Evolutionary conservation across 345 rosid genomes (phyloP).

Genomic region (Sisymbrium irio): DNA sequence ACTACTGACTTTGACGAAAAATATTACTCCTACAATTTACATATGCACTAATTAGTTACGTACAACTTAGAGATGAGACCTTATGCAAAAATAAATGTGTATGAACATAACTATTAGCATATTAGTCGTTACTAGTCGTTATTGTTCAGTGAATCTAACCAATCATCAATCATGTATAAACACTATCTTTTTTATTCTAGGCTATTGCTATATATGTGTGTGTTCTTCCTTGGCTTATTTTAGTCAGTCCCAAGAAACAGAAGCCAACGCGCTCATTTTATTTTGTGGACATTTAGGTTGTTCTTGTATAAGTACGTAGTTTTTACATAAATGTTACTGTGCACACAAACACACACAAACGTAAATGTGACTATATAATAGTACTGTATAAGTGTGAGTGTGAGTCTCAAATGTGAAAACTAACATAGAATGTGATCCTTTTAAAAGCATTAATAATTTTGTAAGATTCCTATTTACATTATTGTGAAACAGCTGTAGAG

Average conservation of each 20-base stretch:
- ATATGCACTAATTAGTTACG: not conserved
- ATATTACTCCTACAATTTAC: not conserved
- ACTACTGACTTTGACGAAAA: not conserved
- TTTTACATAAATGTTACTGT: not conserved
- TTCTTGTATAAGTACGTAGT: not conserved
- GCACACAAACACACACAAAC: too few relatives aligned
- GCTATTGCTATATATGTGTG: not conserved
- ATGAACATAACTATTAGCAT: not conserved
- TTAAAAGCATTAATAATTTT: not conserved
- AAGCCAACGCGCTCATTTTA: not conserved
- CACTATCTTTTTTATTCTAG: not conserved
- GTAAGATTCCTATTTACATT: not conserved
- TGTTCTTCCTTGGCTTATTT: not conserved
- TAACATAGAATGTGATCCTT: not conserved
- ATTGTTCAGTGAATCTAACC: constrained; percentile 15
- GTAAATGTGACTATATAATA: not conserved
- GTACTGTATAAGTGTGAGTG: not conserved
- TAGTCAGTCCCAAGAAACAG: not conserved
- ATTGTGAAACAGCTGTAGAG: constrained; percentile 10
- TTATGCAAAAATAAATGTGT: constrained; percentile 2
- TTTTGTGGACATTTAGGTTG: not conserved
- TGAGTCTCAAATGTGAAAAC: not conserved
- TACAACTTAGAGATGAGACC: not conserved
- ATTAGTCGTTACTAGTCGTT: not conserved
- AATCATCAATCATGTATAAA: not conserved